A percentile compares a stretch with the other conserved stretches of the same genome.
Evolutionary conservation across 345 rosid species (phyloP).

Genomic region (Limnanthes douglasii): DNA sequence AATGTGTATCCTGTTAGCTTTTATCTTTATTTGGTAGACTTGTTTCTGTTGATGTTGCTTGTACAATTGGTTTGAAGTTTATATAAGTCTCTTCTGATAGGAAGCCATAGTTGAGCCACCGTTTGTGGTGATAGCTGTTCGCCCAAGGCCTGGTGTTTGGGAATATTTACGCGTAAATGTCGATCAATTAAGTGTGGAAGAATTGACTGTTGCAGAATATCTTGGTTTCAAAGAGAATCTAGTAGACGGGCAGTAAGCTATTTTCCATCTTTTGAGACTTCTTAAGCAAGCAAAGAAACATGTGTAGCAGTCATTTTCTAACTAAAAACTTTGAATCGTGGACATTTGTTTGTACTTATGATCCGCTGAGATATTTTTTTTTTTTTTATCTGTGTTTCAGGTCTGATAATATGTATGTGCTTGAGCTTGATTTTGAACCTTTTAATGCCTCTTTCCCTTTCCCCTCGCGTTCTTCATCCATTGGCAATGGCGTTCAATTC

Average conservation of each 20-base stretch:
- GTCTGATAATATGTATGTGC: slow-evolving; percentile 29
- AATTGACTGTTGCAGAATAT: slow-evolving; percentile 64
- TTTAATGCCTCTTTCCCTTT: slow-evolving; percentile 85
- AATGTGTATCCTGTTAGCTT: not conserved
- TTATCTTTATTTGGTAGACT: not conserved
- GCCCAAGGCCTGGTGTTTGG: slow-evolving; percentile 99
- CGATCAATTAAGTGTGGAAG: slow-evolving; percentile 71
- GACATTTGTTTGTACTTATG: not conserved
- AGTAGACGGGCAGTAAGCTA: slow-evolving; percentile 54
- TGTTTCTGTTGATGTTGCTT: not conserved
- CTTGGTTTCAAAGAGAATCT: slow-evolving; percentile 87
- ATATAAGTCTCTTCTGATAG: too few relatives aligned
- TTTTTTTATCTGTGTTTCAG: slow-evolving; percentile 8
- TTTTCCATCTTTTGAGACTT: not conserved
- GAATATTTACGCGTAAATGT: slow-evolving; percentile 92
- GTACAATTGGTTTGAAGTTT: too few relatives aligned
- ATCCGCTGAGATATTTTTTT: not conserved
- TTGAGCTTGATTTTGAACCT: slow-evolving; percentile 97
- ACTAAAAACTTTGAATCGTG: not conserved
- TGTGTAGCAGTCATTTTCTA: not conserved
- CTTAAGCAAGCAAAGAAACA: not conserved
- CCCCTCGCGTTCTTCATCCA: slow-evolving; percentile 80
- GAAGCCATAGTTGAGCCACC: slow-evolving; percentile 97
- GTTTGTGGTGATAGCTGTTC: slow-evolving; percentile 77
- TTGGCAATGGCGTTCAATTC: slow-evolving; percentile 99